Base-by-base conservation (phyloP, 2,329 filamentous ascomycete genomes). In the Sporothrix pallida region DNA sequence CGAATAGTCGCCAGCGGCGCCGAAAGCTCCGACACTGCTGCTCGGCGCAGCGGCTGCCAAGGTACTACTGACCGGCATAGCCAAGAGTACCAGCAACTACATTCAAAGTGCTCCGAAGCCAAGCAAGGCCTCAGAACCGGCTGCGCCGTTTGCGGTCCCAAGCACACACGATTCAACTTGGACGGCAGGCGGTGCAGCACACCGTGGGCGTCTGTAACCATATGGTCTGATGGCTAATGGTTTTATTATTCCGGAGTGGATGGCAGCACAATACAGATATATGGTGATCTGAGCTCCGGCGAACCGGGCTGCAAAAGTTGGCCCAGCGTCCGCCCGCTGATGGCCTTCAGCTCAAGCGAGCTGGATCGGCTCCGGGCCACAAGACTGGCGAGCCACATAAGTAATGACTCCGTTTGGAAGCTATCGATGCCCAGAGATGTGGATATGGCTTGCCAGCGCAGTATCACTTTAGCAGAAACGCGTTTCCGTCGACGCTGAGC, bases 221-320 rank as follows among this genome's bases (percentile, higher is more conserved):
- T 37, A 37, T 7, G 7, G 31, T 37, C 31, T 85, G 3, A 81
- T 92, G 4, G 84, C 92, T 63, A 90, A 90, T 77, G 88, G 91
- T 78, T 88, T 88, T 85, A 92, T 78, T 86, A 87, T 42, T 84
- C 87, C 17, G 88, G 88, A 2, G 75, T 81, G 0, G 87, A 90
- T 73, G 89, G 88, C 52, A 87, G 90, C 73, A 85, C 86, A 31
- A 87, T 89, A 83, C 82, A 91, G 78, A 91, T 91, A 81, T 92
- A 91, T 81, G 90, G 92, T 78, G 82, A 84, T 9, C 75, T 79
- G 60, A 74, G 72, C 48, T 74, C 72, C 67, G 74, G 76, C 50
- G 74, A 75, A 13, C 73, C 77, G 54, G 73, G 74, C 31, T 78
- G 76, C 54, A 76, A 77, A 9, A 74, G 76, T 83, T 26, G 80